Percentiles rank a stretch among this genome's conserved stretches.
Conservation (phyloP, 2,329 filamentous ascomycete genomes). For the Whalleya microplaca region DNA sequence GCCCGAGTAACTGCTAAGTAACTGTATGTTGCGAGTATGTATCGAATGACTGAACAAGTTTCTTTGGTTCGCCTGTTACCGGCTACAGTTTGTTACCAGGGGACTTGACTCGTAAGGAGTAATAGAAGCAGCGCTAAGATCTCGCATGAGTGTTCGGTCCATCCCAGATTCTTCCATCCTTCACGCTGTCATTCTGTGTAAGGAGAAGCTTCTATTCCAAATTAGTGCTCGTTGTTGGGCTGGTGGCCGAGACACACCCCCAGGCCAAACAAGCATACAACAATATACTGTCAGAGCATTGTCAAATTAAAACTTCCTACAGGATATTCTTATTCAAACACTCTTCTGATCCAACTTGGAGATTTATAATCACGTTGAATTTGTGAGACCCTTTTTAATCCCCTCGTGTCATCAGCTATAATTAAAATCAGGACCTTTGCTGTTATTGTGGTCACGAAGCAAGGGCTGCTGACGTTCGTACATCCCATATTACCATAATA, state of each 20-base stretch:
- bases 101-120: neutral
- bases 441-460: no score
- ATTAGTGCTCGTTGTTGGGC: neutral
- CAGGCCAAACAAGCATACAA: neutral
- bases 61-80: neutral
- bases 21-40: slow-evolving; percentile 1
- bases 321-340: no score
- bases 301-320: no score
- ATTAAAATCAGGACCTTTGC: no score
- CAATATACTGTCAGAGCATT: no score
- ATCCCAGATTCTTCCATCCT: neutral
- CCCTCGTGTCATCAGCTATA: no score
- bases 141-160: neutral
- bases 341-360: no score
- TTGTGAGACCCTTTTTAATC: no score
- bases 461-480: no score
- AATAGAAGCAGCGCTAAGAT: neutral
- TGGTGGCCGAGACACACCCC: neutral
- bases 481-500: no score
- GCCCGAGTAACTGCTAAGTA: neutral
- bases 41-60: slow-evolving; percentile 7
- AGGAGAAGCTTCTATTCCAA: neutral
- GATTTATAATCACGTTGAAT: no score
- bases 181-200: neutral
- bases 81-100: neutral